Evolutionary conservation across 371 early-diverging fungal species (phyloP).

Genomic region (Gilbertella persicaria): DNA sequence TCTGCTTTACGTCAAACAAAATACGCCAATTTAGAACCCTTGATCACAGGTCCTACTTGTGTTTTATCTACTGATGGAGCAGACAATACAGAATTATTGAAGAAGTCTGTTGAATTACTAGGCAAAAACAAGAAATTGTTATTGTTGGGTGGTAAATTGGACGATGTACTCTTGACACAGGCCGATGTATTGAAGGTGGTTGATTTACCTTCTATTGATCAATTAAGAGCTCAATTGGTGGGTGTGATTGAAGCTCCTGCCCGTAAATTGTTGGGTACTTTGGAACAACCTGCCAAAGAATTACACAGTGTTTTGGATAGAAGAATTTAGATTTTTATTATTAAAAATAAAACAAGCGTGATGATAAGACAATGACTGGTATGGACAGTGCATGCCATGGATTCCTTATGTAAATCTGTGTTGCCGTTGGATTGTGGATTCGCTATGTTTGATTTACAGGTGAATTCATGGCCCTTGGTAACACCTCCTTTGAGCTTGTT

Average conservation of each 20-base stretch:
- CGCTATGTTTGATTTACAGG: constrained; percentile 35
- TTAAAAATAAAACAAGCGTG: too few relatives aligned
- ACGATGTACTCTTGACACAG: constrained; percentile 53
- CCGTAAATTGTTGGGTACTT: constrained; percentile 51
- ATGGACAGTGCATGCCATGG: too few relatives aligned
- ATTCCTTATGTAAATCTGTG: too few relatives aligned
- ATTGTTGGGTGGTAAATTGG: constrained; percentile 66
- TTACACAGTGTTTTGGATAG: constrained; percentile 50
- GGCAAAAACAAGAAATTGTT: constrained; percentile 65
- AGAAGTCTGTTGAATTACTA: constrained; percentile 47
- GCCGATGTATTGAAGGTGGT: constrained; percentile 57
- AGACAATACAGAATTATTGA: constrained; percentile 42
- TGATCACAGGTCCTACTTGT: constrained; percentile 60
- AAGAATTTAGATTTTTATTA: constrained; percentile 41
- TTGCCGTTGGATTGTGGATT: constrained; percentile 32
- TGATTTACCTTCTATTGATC: constrained; percentile 58
- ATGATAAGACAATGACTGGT: too few relatives aligned
- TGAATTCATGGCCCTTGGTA: constrained; percentile 44
- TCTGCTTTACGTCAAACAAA: constrained; percentile 56
- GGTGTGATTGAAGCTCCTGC: constrained; percentile 64
- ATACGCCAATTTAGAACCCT: constrained; percentile 58
- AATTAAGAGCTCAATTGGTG: constrained; percentile 55
- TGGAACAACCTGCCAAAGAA: constrained; percentile 51
- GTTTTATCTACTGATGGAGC: constrained; percentile 52
- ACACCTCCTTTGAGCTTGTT: constrained; percentile 40